Evolutionary conservation across 1,284 basidiomycete species (phyloP).

Genomic region (Naganishia sp.): DNA sequence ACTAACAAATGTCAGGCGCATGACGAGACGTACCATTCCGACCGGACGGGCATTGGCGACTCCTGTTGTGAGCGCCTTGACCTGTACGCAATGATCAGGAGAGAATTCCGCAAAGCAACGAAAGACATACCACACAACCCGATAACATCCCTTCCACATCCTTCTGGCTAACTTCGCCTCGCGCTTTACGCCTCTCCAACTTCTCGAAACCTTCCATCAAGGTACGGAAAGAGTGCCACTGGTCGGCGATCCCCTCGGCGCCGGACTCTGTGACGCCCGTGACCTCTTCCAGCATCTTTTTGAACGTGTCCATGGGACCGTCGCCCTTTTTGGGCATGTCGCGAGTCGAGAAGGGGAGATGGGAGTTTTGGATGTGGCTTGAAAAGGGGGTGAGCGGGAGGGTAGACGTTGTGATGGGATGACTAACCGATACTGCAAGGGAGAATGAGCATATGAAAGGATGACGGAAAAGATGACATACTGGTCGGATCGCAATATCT

Average conservation of each 20-base stretch:
- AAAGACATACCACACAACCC: slow-evolving; percentile 42
- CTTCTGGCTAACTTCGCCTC: slow-evolving; percentile 31
- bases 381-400: slow-evolving; percentile 35
- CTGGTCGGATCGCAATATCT: slow-evolving; percentile 51
- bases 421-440: slow-evolving; percentile 33
- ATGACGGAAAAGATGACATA: slow-evolving; percentile 35
- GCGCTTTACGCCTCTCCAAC: slow-evolving; percentile 36
- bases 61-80: slow-evolving; percentile 31
- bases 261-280: slow-evolving; percentile 49
- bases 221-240: slow-evolving; percentile 42
- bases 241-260: slow-evolving; percentile 42
- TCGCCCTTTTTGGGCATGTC: slow-evolving; percentile 42
- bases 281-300: slow-evolving; percentile 52
- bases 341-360: slow-evolving; percentile 49
- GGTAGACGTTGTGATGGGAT: no score
- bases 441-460: neutral
- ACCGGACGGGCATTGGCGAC: slow-evolving; percentile 30
- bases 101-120: neutral
- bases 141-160: slow-evolving; percentile 42
- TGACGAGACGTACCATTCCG: slow-evolving; percentile 7
- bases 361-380: slow-evolving; percentile 51
- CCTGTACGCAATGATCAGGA: slow-evolving; percentile 9
- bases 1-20: neutral
- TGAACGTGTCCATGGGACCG: slow-evolving; percentile 40
- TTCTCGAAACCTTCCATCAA: slow-evolving; percentile 50